These are phyloP conservation scores for Cucurbita maxima DNA, from an alignment of 306 rosid species.

Conservation along the genomic window DNA sequence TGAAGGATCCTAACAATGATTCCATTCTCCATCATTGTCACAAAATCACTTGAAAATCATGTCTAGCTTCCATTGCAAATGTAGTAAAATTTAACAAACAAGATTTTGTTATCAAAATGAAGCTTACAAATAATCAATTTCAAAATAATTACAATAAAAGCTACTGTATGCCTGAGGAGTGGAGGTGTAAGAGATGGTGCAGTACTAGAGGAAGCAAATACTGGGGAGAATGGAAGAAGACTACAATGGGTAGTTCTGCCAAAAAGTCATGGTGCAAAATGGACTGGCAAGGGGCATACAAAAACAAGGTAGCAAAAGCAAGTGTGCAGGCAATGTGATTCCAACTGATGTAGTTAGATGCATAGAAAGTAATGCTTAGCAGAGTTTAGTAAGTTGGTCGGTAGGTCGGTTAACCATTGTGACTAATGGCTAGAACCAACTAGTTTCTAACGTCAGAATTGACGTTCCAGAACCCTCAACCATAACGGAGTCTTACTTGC, in stretches of 20 bases:
- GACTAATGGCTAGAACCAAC: background rate
- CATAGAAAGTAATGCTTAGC: background rate
- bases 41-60: background rate
- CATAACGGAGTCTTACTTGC: background rate
- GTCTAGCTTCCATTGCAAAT: background rate
- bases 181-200: background rate
- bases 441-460: background rate
- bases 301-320: background rate
- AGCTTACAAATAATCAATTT: background rate
- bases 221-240: background rate
- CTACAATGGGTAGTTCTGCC: background rate
- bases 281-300: background rate
- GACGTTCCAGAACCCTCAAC: background rate
- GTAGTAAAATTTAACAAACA: background rate
- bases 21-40: background rate
- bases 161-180: background rate
- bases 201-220: background rate
- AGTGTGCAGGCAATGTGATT: background rate
- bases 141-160: background rate
- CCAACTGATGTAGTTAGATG: background rate
- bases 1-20: background rate
- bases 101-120: background rate
- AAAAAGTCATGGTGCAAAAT: background rate
- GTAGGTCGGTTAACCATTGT: background rate
- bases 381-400: background rate